These are phyloP conservation scores for Hura crepitans DNA, from an alignment of 441 rosid species.

Conservation along the genomic window DNA sequence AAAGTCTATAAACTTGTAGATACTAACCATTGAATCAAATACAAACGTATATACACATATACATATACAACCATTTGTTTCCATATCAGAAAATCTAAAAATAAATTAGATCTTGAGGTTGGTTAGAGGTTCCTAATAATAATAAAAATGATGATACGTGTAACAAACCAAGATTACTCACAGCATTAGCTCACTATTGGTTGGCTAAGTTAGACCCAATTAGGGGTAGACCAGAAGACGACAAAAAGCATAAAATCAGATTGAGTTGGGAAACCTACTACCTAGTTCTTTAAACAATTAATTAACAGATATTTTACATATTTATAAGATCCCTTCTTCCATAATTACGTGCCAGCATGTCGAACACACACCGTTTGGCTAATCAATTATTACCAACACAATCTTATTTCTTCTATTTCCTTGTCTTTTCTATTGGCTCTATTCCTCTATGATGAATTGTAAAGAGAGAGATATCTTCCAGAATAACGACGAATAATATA, in stretches of 20 bases:
- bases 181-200: constrained; percentile 29
- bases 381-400: constrained; percentile 25
- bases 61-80: too few species aligned
- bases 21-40: too few species aligned
- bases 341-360: constrained; percentile 46
- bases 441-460: constrained; percentile 26
- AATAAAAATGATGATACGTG: neutral
- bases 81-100: too few species aligned
- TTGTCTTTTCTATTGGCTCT: constrained; percentile 39
- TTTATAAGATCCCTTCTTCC: constrained; percentile 29
- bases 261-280: constrained; percentile 29
- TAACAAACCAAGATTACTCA: constrained; percentile 8
- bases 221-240: constrained; percentile 9
- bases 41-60: too few species aligned
- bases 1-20: too few species aligned
- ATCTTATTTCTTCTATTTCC: constrained; percentile 36
- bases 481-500: constrained; percentile 27
- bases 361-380: constrained; percentile 21
- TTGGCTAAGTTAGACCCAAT: constrained; percentile 21
- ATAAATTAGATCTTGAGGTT: too few species aligned
- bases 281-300: too few species aligned
- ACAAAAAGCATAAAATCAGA: constrained; percentile 29
- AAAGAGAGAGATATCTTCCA: constrained; percentile 3
- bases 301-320: neutral
- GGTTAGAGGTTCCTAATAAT: too few species aligned